Evolutionary conservation across 2,329 filamentous ascomycete genomes (phyloP).

Genomic region (Penicillium frequentans): DNA sequence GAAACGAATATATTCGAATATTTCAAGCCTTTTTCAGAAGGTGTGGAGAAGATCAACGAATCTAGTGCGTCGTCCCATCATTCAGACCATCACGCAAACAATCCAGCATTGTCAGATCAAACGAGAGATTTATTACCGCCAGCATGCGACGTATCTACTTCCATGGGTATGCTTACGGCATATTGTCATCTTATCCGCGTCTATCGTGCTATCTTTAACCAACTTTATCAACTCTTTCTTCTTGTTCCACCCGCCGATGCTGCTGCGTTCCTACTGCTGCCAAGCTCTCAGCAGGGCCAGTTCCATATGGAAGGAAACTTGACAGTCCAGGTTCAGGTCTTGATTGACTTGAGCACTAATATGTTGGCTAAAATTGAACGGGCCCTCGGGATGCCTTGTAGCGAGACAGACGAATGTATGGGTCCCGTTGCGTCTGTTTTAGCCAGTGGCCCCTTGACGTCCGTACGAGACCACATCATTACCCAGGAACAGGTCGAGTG

Average conservation of each 20-base stretch:
- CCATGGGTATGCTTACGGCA: conserved; percentile 13
- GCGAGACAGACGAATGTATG: neutral
- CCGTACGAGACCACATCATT: conserved; percentile 13
- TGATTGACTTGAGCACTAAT: conserved; percentile 14
- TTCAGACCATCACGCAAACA: conserved; percentile 11
- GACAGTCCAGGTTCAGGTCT: conserved; percentile 5
- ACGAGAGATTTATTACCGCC: neutral
- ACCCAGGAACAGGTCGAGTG: conserved; percentile 8
- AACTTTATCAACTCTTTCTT: conserved; percentile 19
- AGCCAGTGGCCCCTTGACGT: conserved; percentile 1
- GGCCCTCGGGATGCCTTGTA: conserved; percentile 4
- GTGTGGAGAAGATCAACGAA: neutral
- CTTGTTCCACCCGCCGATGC: conserved; percentile 14
- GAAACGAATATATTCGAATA: neutral
- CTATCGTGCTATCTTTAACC: conserved; percentile 16
- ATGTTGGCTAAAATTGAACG: conserved; percentile 14
- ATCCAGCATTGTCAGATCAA: neutral
- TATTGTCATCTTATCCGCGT: conserved; percentile 16
- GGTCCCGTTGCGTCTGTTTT: neutral
- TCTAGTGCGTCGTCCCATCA: conserved; percentile 10
- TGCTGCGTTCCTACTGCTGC: conserved; percentile 9
- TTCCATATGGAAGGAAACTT: conserved; percentile 11
- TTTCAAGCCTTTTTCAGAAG: neutral
- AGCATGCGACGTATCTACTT: conserved; percentile 4
- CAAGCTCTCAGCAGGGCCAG: conserved; percentile 9